phyloP scores from a whole-genome alignment of 2,329 filamentous ascomycete species.

The Aspergillus texensis region DNA sequence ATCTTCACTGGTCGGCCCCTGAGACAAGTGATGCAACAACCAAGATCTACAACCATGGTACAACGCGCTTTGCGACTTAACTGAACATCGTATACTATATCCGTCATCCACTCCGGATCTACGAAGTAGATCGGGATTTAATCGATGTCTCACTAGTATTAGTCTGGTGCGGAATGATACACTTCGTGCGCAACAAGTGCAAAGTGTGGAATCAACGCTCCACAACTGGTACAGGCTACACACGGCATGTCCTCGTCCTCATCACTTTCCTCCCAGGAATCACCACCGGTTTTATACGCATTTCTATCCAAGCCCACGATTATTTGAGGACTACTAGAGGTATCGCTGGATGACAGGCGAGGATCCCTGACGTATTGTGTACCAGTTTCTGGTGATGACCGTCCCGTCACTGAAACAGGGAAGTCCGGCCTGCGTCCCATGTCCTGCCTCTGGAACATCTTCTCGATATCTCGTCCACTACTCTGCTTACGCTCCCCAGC shows the following conservation, averaged over 20 bases:
- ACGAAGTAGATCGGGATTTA: not conserved
- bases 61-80: not conserved
- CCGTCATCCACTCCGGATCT: not conserved
- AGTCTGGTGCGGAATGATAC: slow-evolving; percentile 45
- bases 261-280: slow-evolving; percentile 38
- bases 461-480: slow-evolving; percentile 74
- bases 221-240: slow-evolving; percentile 47
- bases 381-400: slow-evolving; percentile 1
- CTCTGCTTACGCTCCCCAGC: slow-evolving; percentile 56
- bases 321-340: not conserved
- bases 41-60: not conserved
- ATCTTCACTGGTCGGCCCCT: not conserved
- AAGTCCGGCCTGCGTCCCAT: slow-evolving; percentile 66
- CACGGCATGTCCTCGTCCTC: slow-evolving; percentile 32
- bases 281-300: slow-evolving; percentile 20
- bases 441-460: slow-evolving; percentile 80
- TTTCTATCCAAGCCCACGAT: not conserved
- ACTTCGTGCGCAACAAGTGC: slow-evolving; percentile 53
- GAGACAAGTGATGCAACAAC: not conserved
- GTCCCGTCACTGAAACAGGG: slow-evolving; percentile 24
- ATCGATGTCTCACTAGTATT: not conserved
- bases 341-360: not conserved
- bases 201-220: slow-evolving; percentile 52
- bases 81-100: too few species aligned
- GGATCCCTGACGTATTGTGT: not conserved